Conservation (phyloP, 2,329 filamentous ascomycete species). For the Fusarium fujikuroi region DNA sequence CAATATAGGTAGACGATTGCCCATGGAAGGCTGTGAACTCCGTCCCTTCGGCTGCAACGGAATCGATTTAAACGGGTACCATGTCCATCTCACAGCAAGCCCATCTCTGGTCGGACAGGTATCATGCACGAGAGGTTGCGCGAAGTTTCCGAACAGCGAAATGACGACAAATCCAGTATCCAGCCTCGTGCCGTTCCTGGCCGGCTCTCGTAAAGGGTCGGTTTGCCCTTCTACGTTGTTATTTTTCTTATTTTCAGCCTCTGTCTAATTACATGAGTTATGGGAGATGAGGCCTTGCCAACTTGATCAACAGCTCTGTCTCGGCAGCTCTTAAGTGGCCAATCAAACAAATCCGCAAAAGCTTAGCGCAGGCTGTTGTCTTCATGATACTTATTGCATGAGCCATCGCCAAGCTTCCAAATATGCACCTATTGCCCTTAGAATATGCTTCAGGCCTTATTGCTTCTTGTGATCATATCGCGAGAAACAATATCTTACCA, state of each 20-base stretch:
- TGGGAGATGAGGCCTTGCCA: conserved; percentile 17
- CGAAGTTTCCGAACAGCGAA: background rate
- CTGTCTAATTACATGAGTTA: conserved; percentile 26
- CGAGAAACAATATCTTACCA: background rate
- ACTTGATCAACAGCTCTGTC: conserved; percentile 19
- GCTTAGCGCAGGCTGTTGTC: conserved; percentile 4
- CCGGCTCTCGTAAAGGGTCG: background rate
- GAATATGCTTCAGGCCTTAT: background rate
- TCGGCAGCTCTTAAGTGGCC: conserved; percentile 4
- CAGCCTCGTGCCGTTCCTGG: conserved; percentile 6
- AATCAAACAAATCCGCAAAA: conserved; percentile 22
- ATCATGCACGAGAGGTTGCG: conserved; percentile 31
- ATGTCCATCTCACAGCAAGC: background rate
- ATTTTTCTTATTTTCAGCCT: background rate
- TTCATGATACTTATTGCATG: background rate
- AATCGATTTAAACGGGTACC: conserved; percentile 10
- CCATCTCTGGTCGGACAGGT: conserved; percentile 5
- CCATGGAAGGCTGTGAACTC: background rate
- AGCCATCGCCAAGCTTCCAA: background rate
- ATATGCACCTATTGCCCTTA: background rate
- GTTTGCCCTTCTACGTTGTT: background rate
- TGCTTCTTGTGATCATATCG: background rate
- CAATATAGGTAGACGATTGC: background rate
- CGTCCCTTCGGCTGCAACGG: conserved; percentile 16
- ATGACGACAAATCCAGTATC: conserved; percentile 12